phyloP scores from a whole-genome alignment of 2,329 filamentous ascomycete genomes.

The Alternaria gansuensis region DNA sequence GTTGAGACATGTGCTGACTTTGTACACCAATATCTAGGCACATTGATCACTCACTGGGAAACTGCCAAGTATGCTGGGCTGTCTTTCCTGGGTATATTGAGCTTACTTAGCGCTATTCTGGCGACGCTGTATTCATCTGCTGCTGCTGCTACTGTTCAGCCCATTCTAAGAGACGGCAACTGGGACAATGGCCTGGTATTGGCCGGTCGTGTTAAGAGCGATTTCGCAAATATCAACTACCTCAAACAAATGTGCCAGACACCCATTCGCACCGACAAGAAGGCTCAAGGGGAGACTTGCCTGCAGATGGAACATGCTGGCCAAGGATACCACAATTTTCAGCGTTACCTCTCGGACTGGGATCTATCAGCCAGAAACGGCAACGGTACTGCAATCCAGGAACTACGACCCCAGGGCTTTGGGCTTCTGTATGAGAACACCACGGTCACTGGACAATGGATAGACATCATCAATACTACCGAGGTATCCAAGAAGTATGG shows the following conservation, averaged over 20 bases:
- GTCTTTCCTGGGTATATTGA: constrained; percentile 70
- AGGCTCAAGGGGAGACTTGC: constrained; percentile 64
- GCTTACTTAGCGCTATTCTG: constrained; percentile 70
- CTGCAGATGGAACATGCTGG: constrained; percentile 74
- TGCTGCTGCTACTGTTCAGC: constrained; percentile 73
- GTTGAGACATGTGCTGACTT: not conserved
- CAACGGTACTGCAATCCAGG: constrained; percentile 56
- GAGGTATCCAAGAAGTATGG: constrained; percentile 59
- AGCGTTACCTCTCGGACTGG: constrained; percentile 68
- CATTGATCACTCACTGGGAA: constrained; percentile 73
- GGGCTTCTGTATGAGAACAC: constrained; percentile 76
- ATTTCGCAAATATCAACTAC: constrained; percentile 70
- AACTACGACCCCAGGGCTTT: constrained; percentile 65
- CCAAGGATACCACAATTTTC: constrained; percentile 73
- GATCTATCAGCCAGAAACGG: constrained; percentile 56
- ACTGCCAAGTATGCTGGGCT: constrained; percentile 70
- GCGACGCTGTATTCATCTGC: constrained; percentile 80
- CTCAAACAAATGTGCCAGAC: constrained; percentile 67
- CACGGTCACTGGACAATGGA: constrained; percentile 74
- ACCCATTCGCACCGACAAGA: constrained; percentile 63
- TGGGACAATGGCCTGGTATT: constrained; percentile 61
- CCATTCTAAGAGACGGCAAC: constrained; percentile 69
- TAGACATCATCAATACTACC: constrained; percentile 66
- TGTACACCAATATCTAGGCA: constrained; percentile 64
- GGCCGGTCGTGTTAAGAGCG: constrained; percentile 65